Evolutionary conservation across 176 grass and related monocot species (phyloP).

Genomic region (Oropetium thomaeum): DNA sequence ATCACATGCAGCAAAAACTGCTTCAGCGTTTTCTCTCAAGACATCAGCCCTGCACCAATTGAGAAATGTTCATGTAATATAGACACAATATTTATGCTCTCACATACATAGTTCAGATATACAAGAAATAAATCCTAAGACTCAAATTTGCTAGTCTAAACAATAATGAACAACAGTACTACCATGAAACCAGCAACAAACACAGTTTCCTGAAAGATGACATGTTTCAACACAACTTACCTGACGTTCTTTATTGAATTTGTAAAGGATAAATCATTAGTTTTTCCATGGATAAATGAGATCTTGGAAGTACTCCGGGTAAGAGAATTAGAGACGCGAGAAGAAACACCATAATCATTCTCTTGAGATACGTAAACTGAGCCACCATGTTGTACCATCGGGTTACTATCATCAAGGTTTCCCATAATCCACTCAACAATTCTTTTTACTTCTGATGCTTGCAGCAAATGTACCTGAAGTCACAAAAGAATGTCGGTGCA

Average conservation of each 20-base stretch:
- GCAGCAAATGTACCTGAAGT: conserved; percentile 85
- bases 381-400: conserved; percentile 15
- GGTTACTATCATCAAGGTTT: conserved; percentile 69
- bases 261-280: conserved; percentile 61
- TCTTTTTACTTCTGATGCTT: conserved; percentile 95
- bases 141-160: not conserved
- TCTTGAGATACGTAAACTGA: conserved; percentile 51
- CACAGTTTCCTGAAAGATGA: not conserved
- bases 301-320: conserved; percentile 52
- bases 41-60: conserved; percentile 80
- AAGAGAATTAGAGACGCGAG: conserved; percentile 56
- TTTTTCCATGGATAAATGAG: conserved; percentile 68
- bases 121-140: conserved; percentile 9
- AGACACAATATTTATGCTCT: not conserved
- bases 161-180: not conserved
- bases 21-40: conserved; percentile 95
- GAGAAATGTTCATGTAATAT: not conserved
- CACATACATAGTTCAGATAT: conserved; percentile 8
- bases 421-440: conserved; percentile 90
- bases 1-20: conserved; percentile 88
- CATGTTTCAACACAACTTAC: conserved; percentile 37
- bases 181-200: conserved; percentile 12
- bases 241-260: conserved; percentile 88
- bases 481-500: conserved; percentile 36
- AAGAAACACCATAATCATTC: conserved; percentile 51